Conservation (phyloP, 148 eudicot genomes). For the Cornus suecica region DNA sequence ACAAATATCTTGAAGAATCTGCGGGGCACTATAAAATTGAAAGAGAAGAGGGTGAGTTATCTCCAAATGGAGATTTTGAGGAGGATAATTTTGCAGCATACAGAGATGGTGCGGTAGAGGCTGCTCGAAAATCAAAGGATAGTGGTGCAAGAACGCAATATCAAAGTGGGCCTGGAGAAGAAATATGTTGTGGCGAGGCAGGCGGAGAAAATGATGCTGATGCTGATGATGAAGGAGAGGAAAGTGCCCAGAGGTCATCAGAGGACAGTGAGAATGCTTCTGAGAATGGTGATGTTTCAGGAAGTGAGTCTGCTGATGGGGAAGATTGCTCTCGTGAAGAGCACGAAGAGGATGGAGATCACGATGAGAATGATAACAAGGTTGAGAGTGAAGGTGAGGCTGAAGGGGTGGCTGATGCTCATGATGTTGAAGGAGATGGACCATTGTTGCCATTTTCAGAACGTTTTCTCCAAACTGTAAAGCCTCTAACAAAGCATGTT, state of each 20-base stretch:
- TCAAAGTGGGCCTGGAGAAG: conserved; percentile 29
- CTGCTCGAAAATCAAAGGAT: conserved; percentile 31
- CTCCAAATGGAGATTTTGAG: conserved; percentile 65
- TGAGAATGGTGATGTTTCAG: conserved; percentile 71
- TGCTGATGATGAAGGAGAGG: conserved; percentile 65
- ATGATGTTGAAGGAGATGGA: conserved; percentile 52
- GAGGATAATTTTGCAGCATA: conserved; percentile 52
- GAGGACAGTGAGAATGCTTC: conserved; percentile 72
- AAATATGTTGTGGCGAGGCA: conserved; percentile 21
- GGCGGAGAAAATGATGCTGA: conserved; percentile 40
- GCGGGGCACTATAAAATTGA: conserved; percentile 43
- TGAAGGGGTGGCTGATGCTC: conserved; percentile 53
- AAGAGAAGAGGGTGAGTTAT: conserved; percentile 87
- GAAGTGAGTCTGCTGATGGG: conserved; percentile 74
- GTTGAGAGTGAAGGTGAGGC: conserved; percentile 85
- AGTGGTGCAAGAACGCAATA: conserved; percentile 28
- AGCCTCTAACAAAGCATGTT: conserved; percentile 62
- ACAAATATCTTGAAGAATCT: conserved; percentile 32
- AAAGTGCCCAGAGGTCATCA: conserved; percentile 60
- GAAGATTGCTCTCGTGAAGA: conserved; percentile 67
- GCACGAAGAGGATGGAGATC: conserved; percentile 51
- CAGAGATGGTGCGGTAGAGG: conserved; percentile 35
- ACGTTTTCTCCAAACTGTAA: conserved; percentile 42
- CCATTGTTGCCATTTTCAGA: conserved; percentile 38
- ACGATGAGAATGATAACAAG: conserved; percentile 49